Evolutionary conservation across 2,329 filamentous ascomycete genomes (phyloP), one percentile per base, ranked within the genome.

Genomic region (Acrodontium crateriforme): DNA sequence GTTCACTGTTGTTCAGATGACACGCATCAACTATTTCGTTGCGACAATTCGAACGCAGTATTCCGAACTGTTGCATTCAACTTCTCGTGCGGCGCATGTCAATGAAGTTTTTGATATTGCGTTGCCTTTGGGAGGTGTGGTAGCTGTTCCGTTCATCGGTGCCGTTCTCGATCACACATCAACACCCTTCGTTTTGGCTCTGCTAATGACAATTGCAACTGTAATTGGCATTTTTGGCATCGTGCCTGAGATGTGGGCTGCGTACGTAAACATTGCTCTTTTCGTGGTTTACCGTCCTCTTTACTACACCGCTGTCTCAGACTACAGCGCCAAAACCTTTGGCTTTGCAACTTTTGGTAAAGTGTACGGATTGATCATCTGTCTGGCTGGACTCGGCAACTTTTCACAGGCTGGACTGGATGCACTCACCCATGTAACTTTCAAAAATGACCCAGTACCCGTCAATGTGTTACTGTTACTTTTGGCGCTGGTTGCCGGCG

Each of bases 321-420:
- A 93, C 57, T 92, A 91, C 53, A 71, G 73, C 12, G 83, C 82
- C 35, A 92, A 92, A 56, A 83, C 93, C 18, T 93, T 93, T 50
- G 84, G 84, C 10, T 92, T 92, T 57, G 68, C 74, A 35, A 92
- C 83, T 0, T 93, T 93, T 42, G 85, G 84, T 24, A 92, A 81
- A 32, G 83, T 94, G n/a, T 93, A 93, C 54, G 84, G 84, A 8
- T 66, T 85, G 12, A 79, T 92, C 40, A 92, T 93, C 42, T 91
- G 81, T 54, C 58, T 89, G 2, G 77, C 83, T 0, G 84, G 85
- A 0, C 52, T 93, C 1, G 67, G 84, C 46, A 92, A 91, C 54
- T 85, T 94, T 46, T 71, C 71, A 1, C 83, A 92, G 58, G 77
- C 76, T 4, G 82, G 70, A 0, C 63, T 93, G 18, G 84, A 93